Conservation (phyloP, 2,329 filamentous ascomycete species). For the Sporothrix pseudoabietina region DNA sequence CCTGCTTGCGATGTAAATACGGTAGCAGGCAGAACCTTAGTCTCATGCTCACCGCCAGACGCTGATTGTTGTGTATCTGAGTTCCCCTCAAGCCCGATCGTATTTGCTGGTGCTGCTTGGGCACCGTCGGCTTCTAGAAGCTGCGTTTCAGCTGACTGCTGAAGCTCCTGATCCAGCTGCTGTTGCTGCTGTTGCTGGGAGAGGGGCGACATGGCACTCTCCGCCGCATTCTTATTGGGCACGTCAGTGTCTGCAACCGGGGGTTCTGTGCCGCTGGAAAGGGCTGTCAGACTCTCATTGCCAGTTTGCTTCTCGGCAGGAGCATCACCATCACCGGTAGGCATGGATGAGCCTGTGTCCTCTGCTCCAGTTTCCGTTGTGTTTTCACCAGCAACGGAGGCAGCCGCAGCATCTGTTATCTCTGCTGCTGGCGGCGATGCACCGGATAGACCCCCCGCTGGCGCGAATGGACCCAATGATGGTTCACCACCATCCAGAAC, state of each 20-base stretch:
- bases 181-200: conserved; percentile 27
- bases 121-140: conserved; percentile 13
- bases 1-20: conserved; percentile 45
- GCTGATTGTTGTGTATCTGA: background rate
- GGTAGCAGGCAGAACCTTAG: conserved; percentile 23
- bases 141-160: conserved; percentile 26
- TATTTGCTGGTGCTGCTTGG: background rate
- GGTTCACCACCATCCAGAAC: conserved; percentile 47
- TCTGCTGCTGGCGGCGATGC: conserved; percentile 8
- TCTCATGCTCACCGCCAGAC: conserved; percentile 1
- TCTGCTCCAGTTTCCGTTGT: background rate
- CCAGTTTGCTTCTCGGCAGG: background rate
- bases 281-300: background rate
- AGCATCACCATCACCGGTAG: background rate
- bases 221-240: background rate
- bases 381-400: background rate
- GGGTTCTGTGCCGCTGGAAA: background rate
- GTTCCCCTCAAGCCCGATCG: background rate
- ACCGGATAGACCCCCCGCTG: background rate
- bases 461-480: conserved; percentile 40
- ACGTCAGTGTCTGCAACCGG: background rate
- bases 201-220: background rate
- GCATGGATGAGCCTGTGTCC: background rate
- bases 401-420: background rate
- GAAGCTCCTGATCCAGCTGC: conserved; percentile 27